Evolutionary conservation across 805 yeast genomes (phyloP).

Genomic region (Monosporozyma aerobia): DNA sequence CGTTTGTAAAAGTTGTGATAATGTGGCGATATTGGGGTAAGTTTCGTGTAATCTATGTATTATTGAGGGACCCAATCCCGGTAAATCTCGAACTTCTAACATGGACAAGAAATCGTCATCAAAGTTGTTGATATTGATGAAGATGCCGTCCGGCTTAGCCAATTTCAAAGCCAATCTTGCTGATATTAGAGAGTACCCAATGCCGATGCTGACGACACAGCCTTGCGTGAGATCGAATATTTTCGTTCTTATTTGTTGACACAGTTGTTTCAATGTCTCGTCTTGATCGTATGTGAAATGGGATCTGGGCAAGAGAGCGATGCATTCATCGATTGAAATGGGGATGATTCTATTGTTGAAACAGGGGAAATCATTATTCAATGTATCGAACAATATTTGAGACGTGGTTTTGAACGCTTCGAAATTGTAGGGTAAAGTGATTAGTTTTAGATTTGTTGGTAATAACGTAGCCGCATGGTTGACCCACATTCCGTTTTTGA

Average conservation of each 20-base stretch:
- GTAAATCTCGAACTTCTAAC: constrained; percentile 35
- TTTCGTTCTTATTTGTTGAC: constrained; percentile 30
- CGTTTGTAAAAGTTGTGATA: constrained; percentile 34
- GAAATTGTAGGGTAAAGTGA: constrained; percentile 64
- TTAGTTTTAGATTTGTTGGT: constrained; percentile 41
- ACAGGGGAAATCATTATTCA: constrained; percentile 22
- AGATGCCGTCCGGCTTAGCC: constrained; percentile 76
- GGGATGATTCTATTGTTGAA: constrained; percentile 48
- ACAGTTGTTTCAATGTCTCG: constrained; percentile 13
- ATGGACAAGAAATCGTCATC: constrained; percentile 8
- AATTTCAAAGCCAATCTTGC: constrained; percentile 64
- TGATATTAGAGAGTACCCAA: constrained; percentile 60
- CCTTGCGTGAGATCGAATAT: constrained; percentile 37
- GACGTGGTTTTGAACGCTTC: constrained; percentile 61
- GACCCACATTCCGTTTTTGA: constrained; percentile 87
- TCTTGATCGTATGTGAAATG: neutral
- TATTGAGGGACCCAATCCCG: constrained; percentile 55
- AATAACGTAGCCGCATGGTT: constrained; percentile 54
- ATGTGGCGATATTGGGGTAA: constrained; percentile 5
- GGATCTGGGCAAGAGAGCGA: constrained; percentile 27
- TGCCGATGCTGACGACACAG: constrained; percentile 75
- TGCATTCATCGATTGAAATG: constrained; percentile 85
- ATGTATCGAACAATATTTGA: constrained; percentile 49
- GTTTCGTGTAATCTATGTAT: constrained; percentile 35
- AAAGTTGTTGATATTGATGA: constrained; percentile 9